phyloP scores from a whole-genome alignment of 768 basidiomycete genomes.

The Piloderma croceum region DNA sequence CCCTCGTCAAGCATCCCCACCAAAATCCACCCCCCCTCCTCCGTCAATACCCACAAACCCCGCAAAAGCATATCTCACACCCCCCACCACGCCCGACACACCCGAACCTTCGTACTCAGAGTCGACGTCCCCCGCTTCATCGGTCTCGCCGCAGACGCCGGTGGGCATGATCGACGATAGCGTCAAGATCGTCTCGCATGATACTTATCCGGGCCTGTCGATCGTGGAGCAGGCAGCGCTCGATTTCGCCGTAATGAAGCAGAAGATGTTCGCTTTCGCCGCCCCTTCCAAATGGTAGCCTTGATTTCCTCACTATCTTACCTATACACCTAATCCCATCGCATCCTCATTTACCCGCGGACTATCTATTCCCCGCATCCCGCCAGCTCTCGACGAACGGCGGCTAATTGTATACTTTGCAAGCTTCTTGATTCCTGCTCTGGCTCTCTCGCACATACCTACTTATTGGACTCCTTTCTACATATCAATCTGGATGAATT shows the following conservation, averaged over 20 bases:
- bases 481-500: no score
- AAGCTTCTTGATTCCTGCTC: no score
- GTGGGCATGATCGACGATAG: conserved; percentile 44
- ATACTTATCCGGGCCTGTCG: conserved; percentile 28
- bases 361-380: no score
- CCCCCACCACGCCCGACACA: conserved; percentile 49
- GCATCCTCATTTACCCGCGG: no score
- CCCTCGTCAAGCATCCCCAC: conserved; percentile 28
- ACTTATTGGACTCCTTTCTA: no score
- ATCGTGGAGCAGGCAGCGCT: conserved; percentile 19
- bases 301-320: no score
- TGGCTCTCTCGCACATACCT: no score
- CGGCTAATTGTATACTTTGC: no score
- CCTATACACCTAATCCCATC: no score
- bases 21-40: conserved; percentile 22
- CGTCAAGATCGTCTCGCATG: conserved; percentile 42
- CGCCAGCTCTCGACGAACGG: no score
- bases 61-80: conserved; percentile 23
- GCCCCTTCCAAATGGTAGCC: conserved; percentile 56
- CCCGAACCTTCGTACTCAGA: conserved; percentile 48
- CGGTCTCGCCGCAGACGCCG: conserved; percentile 57
- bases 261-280: conserved; percentile 62
- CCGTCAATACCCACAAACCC: conserved; percentile 27
- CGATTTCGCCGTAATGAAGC: conserved; percentile 42
- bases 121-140: conserved; percentile 55